phyloP scores from a whole-genome alignment of 495 filamentous ascomycete species.

The Talaromyces adpressus region DNA sequence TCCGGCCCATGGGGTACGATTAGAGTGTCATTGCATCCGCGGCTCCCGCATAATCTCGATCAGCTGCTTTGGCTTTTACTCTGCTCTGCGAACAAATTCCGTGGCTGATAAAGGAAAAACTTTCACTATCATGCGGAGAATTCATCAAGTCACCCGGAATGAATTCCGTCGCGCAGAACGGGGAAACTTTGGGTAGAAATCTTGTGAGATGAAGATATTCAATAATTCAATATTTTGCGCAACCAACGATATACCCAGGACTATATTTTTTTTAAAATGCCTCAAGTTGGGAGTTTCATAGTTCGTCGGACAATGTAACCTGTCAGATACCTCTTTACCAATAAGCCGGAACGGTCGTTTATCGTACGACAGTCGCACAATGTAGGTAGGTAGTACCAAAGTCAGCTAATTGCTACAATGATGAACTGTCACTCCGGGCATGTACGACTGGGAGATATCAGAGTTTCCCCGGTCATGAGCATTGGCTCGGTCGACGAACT shows the following conservation, averaged over 20 bases:
- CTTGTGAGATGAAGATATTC: neutral
- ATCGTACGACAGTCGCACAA: neutral
- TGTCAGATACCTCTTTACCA: neutral
- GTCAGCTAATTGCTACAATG: neutral
- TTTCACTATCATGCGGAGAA: neutral
- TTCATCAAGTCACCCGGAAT: neutral
- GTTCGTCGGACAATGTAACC: neutral
- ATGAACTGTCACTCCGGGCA: neutral
- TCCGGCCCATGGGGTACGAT: conserved; percentile 3
- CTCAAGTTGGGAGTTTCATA: neutral
- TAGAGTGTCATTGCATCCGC: neutral
- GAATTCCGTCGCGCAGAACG: neutral
- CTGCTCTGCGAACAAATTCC: neutral
- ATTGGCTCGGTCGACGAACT: neutral
- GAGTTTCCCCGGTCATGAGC: neutral
- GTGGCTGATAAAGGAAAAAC: neutral
- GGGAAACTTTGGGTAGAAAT: neutral
- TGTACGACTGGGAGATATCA: neutral
- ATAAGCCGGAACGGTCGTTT: neutral
- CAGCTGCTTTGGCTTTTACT: neutral
- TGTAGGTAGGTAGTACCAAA: neutral
- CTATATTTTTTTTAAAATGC: neutral
- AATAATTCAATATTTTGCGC: neutral
- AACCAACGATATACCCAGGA: neutral
- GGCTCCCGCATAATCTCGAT: neutral